Base-by-base conservation (phyloP, 2,329 filamentous ascomycete genomes). In the Fusarium sp. region DNA sequence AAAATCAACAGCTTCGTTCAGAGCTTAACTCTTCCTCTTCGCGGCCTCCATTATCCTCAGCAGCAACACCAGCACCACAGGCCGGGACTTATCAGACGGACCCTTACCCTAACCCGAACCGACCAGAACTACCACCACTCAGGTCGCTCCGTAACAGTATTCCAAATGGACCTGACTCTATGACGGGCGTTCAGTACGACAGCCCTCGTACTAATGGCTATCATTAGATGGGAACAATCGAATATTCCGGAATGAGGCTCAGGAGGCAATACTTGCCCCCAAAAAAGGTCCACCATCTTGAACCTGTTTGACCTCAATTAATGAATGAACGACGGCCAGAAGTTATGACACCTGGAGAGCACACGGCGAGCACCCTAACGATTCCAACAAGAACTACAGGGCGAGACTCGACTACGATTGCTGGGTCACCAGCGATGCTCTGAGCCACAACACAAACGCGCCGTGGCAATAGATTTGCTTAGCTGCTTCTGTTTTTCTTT, bases 101-200 rank as follows among this genome's bases (percentile, higher is more conserved):
- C 37, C 73, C 75, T 6, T 83, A 82, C 60, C 59, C 77, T 66
- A 70, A 66, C 66, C 59, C 82, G 66, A 76, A 77, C 71, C 83
- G 87, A 25, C 84, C 85, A 19, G 86, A 89, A 73, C 81, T 91
- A 35, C 89, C 89, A 18, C 89, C 89, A 4, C 82, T 91, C 39
- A 84, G 89, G 16, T 84, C 86, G 21, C 79, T 90, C 21, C 86
- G 84, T 73, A 82, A 82, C 56, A 81, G 80, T 62, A 78, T 86
- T 14, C 77, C 82, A 10, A 82, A 79, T 35, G 80, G 79, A 0
- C 86, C 89, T 3, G 89, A 91, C 27, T 88, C 88, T 2, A 92
- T 92, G 90, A 90, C 88, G 4, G 90, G 90, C 4, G 88, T 92
- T 10, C 89, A 91, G 76, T 92, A 91, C 57, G 88, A 90, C 33